Percentiles rank a stretch among this genome's conserved stretches.
These are phyloP conservation scores for Eucalyptus polybractea DNA, from an alignment of 345 rosid genomes.

Conservation along the genomic window DNA sequence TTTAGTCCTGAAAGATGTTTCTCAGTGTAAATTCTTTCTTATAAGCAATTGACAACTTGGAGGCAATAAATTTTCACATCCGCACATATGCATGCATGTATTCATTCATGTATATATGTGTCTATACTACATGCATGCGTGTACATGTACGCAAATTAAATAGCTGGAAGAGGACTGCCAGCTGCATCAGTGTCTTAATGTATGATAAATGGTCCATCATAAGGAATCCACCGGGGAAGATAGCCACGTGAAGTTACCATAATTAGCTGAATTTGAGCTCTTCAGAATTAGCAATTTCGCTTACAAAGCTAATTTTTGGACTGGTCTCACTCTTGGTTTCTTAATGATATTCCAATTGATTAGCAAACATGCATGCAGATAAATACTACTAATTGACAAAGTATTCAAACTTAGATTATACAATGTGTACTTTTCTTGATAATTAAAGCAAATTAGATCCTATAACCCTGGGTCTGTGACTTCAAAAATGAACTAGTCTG, in stretches of 20 bases:
- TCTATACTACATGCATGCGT: background rate
- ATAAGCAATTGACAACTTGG: background rate
- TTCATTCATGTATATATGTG: background rate
- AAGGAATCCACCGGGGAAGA: background rate
- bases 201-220: background rate
- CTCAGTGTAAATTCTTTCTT: background rate
- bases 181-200: background rate
- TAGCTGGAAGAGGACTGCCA: background rate
- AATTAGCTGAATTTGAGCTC: background rate
- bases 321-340: background rate
- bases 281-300: background rate
- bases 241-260: background rate
- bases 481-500: background rate
- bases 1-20: background rate
- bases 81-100: background rate
- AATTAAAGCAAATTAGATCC: background rate
- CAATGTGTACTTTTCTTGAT: background rate
- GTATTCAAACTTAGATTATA: background rate
- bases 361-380: background rate
- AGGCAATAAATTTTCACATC: background rate
- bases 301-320: background rate
- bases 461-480: background rate
- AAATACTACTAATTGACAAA: background rate
- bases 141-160: background rate
- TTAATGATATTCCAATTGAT: background rate